These are phyloP conservation scores for Amanita brunnescens DNA, from an alignment of 768 basidiomycete genomes.

Conservation along the genomic window DNA sequence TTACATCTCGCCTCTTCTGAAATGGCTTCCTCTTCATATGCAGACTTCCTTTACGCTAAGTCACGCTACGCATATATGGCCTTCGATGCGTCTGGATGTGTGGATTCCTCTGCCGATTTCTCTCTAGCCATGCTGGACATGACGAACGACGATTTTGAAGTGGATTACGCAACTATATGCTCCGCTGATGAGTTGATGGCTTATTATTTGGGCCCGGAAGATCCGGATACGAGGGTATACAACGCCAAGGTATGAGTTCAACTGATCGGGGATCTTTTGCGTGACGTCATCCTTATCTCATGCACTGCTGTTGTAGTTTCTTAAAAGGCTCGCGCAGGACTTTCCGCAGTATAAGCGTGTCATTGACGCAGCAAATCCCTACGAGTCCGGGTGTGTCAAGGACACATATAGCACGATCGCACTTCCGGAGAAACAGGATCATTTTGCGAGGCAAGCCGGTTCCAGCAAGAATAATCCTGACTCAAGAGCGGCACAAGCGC, in stretches of 20 bases:
- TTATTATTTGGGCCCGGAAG: not conserved
- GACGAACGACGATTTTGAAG: not conserved
- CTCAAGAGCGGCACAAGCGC: not conserved
- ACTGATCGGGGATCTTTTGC: not conserved
- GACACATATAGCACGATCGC: not conserved
- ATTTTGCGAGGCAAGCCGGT: not conserved
- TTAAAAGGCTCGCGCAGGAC: not conserved
- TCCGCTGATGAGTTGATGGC: not conserved
- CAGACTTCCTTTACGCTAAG: not conserved
- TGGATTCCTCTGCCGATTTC: not conserved
- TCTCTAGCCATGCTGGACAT: conserved; percentile 4
- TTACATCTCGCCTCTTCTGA: not conserved
- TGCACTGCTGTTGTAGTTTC: no score
- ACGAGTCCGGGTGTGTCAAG: not conserved
- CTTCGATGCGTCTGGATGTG: not conserved
- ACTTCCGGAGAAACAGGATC: not conserved
- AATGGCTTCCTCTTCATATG: not conserved
- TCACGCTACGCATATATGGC: not conserved
- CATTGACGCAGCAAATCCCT: not conserved
- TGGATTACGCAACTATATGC: not conserved
- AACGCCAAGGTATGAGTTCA: not conserved
- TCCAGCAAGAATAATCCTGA: not conserved
- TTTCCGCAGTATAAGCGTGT: not conserved
- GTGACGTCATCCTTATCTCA: not conserved
- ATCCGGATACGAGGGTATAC: not conserved